Percentiles rank a stretch among this genome's conserved stretches.
These are phyloP conservation scores for Apiospora malaysiana DNA, from an alignment of 2,329 filamentous ascomycete species.

Conservation along the genomic window DNA sequence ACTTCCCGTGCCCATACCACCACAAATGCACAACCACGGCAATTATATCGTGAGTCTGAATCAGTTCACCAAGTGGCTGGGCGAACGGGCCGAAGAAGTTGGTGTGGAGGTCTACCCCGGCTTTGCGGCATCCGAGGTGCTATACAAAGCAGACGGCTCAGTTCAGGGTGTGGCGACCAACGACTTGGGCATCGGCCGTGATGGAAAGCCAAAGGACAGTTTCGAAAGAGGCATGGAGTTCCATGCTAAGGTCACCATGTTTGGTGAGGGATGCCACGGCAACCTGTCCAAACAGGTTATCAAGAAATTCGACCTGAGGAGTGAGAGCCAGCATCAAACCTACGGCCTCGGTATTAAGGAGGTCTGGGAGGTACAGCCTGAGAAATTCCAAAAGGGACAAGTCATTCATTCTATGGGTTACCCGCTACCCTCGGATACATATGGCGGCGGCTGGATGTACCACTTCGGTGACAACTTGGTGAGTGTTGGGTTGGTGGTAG, in stretches of 20 bases:
- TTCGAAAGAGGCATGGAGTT: conserved; percentile 99
- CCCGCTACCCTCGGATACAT: conserved; percentile 84
- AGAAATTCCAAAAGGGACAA: conserved; percentile 87
- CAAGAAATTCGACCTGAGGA: conserved; percentile 89
- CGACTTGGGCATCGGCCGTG: conserved; percentile 82
- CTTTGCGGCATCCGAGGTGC: conserved; percentile 90
- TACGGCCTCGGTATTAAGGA: conserved; percentile 96
- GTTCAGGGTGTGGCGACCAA: conserved; percentile 96
- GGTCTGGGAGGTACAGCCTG: conserved; percentile 94
- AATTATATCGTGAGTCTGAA: conserved; percentile 98
- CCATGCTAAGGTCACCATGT: conserved; percentile 87
- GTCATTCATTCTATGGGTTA: conserved; percentile 93
- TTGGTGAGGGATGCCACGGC: conserved; percentile 94
- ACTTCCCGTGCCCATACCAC: conserved; percentile 84
- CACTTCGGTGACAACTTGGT: conserved; percentile 98
- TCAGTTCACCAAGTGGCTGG: conserved; percentile 94
- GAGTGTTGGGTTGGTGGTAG: conserved; percentile 87
- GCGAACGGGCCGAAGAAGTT: conserved; percentile 92
- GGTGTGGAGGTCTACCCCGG: conserved; percentile 97
- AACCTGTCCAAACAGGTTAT: conserved; percentile 94
- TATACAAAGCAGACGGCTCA: conserved; percentile 85
- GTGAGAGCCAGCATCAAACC: conserved; percentile 91
- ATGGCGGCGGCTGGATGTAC: conserved; percentile 99
- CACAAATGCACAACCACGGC: conserved; percentile 97
- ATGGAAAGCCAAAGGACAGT: conserved; percentile 83